Conservation (phyloP, 2,329 filamentous ascomycete genomes). For the Hansfordia pulvinata region DNA sequence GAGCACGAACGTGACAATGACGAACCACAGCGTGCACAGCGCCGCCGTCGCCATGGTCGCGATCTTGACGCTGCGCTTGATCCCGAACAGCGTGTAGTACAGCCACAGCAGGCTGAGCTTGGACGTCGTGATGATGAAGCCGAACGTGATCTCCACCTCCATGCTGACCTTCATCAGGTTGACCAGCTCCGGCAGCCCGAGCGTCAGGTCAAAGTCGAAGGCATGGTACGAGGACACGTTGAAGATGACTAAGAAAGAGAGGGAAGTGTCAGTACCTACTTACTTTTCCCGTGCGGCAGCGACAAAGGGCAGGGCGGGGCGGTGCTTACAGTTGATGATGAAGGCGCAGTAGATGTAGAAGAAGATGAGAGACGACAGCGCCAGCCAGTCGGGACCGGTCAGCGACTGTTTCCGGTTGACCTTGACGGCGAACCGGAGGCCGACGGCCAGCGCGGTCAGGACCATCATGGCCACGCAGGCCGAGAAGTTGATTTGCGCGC, state of each 20-base stretch:
- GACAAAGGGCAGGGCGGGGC: too few species aligned
- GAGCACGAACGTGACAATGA: slow-evolving; percentile 1
- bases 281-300: too few species aligned
- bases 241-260: too few species aligned
- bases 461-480: slow-evolving; percentile 1
- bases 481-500: too few species aligned
- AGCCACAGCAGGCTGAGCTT: slow-evolving; percentile 5
- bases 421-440: neutral
- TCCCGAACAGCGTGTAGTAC: slow-evolving; percentile 3
- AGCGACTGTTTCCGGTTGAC: neutral
- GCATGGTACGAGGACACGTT: neutral
- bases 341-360: neutral
- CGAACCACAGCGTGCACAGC: slow-evolving; percentile 2
- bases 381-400: neutral
- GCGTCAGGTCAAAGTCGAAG: neutral
- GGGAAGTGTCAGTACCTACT: too few species aligned
- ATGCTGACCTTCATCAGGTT: neutral
- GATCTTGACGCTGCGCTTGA: neutral
- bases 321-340: slow-evolving; percentile 1
- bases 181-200: too few species aligned
- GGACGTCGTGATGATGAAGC: neutral
- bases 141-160: slow-evolving; percentile 1
- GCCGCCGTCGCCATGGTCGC: neutral
- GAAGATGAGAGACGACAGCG: neutral
- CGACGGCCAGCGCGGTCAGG: neutral